Conservation (phyloP, 1,284 basidiomycete species). For the Naganishia sp. region DNA sequence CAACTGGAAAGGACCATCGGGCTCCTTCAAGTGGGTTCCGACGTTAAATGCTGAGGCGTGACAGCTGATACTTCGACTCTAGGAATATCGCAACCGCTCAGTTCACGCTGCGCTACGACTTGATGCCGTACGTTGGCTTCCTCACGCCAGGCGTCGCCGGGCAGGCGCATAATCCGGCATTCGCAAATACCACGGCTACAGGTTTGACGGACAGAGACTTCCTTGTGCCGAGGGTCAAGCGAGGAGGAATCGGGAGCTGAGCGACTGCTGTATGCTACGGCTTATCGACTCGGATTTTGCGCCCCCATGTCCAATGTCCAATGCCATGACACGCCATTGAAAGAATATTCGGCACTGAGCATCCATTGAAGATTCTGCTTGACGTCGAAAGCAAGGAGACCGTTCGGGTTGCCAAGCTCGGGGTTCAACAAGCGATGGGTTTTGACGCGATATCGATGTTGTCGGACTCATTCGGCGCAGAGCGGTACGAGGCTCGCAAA, state of each 20-base stretch:
- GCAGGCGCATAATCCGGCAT: slow-evolving; percentile 38
- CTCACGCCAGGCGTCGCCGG: slow-evolving; percentile 51
- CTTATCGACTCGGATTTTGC: too few species aligned
- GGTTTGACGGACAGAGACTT: slow-evolving; percentile 29
- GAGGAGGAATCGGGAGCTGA: slow-evolving; percentile 29
- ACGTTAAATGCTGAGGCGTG: not conserved
- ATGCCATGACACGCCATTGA: too few species aligned
- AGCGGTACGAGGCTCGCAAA: too few species aligned
- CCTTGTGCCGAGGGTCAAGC: slow-evolving; percentile 28
- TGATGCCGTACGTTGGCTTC: slow-evolving; percentile 56
- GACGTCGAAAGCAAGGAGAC: too few species aligned
- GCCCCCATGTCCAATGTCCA: too few species aligned
- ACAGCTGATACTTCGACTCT: not conserved
- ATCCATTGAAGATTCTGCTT: too few species aligned
- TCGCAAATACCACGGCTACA: slow-evolving; percentile 7
- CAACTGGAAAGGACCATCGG: slow-evolving; percentile 49
- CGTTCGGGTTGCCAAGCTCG: too few species aligned
- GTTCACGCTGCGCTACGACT: slow-evolving; percentile 51
- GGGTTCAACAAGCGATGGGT: too few species aligned
- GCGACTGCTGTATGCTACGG: too few species aligned
- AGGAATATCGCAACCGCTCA: slow-evolving; percentile 49
- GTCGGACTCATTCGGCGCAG: too few species aligned
- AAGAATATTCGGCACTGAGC: too few species aligned
- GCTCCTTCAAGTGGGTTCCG: slow-evolving; percentile 51
- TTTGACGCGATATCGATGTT: too few species aligned